Evolutionary conservation across 2,329 filamentous ascomycete genomes (phyloP).

Genomic region (Claviceps fusiformis): DNA sequence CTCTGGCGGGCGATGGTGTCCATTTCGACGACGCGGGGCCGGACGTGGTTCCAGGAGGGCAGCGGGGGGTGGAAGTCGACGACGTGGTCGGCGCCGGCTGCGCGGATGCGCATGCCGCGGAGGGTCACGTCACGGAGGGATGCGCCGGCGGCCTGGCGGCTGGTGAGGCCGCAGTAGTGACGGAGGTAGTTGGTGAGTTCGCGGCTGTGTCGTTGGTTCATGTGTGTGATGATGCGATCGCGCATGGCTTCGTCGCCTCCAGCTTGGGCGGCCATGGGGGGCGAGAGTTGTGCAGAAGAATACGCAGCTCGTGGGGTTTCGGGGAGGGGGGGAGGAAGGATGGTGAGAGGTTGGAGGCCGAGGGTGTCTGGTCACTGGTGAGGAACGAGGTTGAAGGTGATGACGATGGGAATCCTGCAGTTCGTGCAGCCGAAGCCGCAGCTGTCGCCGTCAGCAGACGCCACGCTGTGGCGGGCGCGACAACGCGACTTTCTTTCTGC

Average conservation of each 20-base stretch:
- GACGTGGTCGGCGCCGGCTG: slow-evolving; percentile 29
- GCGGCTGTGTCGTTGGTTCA: slow-evolving; percentile 71
- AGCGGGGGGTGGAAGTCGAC: slow-evolving; percentile 61
- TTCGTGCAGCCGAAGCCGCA: too few species aligned
- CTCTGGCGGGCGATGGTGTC: slow-evolving; percentile 38
- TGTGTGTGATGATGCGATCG: slow-evolving; percentile 51
- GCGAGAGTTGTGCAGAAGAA: background rate
- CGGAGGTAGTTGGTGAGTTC: slow-evolving; percentile 69
- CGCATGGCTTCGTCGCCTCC: slow-evolving; percentile 16
- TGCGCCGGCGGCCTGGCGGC: slow-evolving; percentile 31
- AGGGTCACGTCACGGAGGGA: slow-evolving; percentile 53
- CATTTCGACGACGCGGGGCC: slow-evolving; percentile 61
- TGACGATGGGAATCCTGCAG: too few species aligned
- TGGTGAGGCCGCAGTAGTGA: slow-evolving; percentile 49
- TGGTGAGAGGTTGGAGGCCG: too few species aligned
- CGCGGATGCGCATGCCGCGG: slow-evolving; percentile 46
- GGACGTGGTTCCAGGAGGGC: slow-evolving; percentile 50
- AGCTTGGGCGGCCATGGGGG: slow-evolving; percentile 8
- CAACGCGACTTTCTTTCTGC: too few species aligned
- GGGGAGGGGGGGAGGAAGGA: too few species aligned
- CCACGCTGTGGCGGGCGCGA: too few species aligned
- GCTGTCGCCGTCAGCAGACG: too few species aligned
- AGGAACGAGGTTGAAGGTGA: too few species aligned
- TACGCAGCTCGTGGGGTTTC: too few species aligned
- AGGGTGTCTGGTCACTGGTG: too few species aligned